phyloP scores from a whole-genome alignment of 2,329 filamentous ascomycete genomes.

The Celoporthe dispersa region DNA sequence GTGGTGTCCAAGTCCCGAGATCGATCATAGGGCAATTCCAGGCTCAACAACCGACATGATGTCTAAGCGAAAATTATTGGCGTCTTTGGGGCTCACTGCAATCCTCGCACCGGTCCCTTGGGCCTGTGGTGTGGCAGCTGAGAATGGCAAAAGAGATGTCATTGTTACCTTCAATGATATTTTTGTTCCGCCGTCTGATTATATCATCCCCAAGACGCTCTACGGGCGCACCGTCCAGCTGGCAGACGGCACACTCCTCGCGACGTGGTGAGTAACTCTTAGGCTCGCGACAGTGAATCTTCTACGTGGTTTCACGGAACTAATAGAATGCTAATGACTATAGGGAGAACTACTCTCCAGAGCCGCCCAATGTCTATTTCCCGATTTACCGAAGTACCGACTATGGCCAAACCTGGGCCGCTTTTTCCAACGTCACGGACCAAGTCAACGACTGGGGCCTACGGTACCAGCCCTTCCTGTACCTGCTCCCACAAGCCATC shows the following conservation, averaged over 20 bases:
- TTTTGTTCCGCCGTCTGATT: slow-evolving; percentile 1
- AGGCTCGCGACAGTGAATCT: background rate
- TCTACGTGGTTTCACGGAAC: background rate
- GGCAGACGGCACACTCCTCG: slow-evolving; percentile 1
- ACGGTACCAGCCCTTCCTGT: slow-evolving; percentile 71
- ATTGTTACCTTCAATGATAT: slow-evolving; percentile 5
- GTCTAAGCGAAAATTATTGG: background rate
- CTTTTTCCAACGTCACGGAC: slow-evolving; percentile 66
- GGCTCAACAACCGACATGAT: background rate
- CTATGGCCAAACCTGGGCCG: slow-evolving; percentile 61
- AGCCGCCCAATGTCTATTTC: slow-evolving; percentile 41
- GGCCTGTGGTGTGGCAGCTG: background rate
- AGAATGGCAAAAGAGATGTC: slow-evolving; percentile 1
- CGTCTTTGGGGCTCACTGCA: background rate
- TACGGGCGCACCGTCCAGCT: slow-evolving; percentile 10
- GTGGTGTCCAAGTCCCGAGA: background rate
- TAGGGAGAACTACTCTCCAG: slow-evolving; percentile 9
- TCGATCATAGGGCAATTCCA: background rate
- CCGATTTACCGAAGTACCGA: slow-evolving; percentile 57
- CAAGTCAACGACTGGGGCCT: slow-evolving; percentile 67
- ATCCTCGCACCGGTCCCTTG: background rate
- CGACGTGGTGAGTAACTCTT: background rate
- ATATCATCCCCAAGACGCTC: background rate
- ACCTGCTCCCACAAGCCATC: slow-evolving; percentile 61
- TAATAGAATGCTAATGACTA: background rate